Percentiles rank a stretch among this genome's conserved stretches.
Conservation (phyloP, 1,139 yeast species). For the Yamadazyma blattariae region DNA sequence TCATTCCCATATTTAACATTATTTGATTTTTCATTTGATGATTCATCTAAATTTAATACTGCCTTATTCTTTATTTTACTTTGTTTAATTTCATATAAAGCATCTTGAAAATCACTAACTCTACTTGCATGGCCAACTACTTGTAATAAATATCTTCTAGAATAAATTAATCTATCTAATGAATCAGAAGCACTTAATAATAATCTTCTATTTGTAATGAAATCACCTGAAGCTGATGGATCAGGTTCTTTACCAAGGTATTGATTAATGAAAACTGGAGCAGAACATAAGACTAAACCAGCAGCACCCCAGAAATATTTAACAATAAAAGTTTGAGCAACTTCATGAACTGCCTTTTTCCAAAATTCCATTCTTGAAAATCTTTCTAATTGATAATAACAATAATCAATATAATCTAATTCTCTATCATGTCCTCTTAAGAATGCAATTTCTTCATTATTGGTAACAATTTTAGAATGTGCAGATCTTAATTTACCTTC, state of each 20-base stretch:
- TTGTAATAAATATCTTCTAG: slow-evolving; percentile 82
- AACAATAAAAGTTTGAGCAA: slow-evolving; percentile 79
- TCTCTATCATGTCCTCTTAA: slow-evolving; percentile 81
- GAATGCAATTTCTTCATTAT: slow-evolving; percentile 84
- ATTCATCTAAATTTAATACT: slow-evolving; percentile 4
- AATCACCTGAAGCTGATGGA: slow-evolving; percentile 64
- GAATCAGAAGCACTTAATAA: slow-evolving; percentile 85
- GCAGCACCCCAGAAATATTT: slow-evolving; percentile 97
- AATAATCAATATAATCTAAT: slow-evolving; percentile 70
- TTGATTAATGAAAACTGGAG: slow-evolving; percentile 78
- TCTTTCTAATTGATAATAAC: slow-evolving; percentile 78
- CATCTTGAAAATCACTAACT: slow-evolving; percentile 67
- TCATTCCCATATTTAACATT: slow-evolving; percentile 48
- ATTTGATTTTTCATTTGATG: slow-evolving; percentile 4
- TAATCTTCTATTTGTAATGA: slow-evolving; percentile 87
- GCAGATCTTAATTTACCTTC: slow-evolving; percentile 85
- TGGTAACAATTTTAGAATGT: slow-evolving; percentile 77
- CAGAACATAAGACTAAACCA: slow-evolving; percentile 82
- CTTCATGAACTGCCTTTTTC: slow-evolving; percentile 71
- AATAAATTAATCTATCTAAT: slow-evolving; percentile 80
- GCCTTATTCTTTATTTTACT: slow-evolving; percentile 14
- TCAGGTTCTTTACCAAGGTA: slow-evolving; percentile 49
- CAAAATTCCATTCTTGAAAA: slow-evolving; percentile 78
- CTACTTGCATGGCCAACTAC: slow-evolving; percentile 82
- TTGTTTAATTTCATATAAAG: slow-evolving; percentile 51